phyloP scores from a whole-genome alignment of 1,284 basidiomycete species.

The Anthracocystis setariae region DNA sequence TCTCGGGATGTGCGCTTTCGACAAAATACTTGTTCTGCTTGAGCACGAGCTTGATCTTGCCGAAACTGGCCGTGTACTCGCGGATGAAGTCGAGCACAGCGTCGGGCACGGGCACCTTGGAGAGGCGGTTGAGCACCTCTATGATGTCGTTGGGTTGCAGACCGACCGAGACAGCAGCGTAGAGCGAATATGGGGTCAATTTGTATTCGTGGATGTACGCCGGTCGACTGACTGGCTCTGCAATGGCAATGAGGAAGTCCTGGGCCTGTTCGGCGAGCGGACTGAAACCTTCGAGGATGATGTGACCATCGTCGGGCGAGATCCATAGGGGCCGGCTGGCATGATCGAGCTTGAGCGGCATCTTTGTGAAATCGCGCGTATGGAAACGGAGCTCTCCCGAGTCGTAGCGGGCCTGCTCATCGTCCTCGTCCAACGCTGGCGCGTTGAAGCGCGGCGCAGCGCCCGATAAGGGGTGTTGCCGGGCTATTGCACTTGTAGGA shows the following conservation, averaged over 20 bases:
- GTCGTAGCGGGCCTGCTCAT: slow-evolving; percentile 37
- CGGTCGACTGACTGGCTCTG: slow-evolving; percentile 97
- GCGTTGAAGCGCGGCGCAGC: slow-evolving; percentile 44
- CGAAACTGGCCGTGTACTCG: slow-evolving; percentile 65
- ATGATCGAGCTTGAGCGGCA: slow-evolving; percentile 66
- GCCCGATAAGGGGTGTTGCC: slow-evolving; percentile 46
- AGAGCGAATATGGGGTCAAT: slow-evolving; percentile 95
- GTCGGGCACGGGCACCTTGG: slow-evolving; percentile 65
- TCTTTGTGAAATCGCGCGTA: slow-evolving; percentile 68
- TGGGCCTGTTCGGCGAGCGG: slow-evolving; percentile 97
- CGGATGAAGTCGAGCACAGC: slow-evolving; percentile 64
- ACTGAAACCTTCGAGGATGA: slow-evolving; percentile 67
- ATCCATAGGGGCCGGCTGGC: slow-evolving; percentile 65
- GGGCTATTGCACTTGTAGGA: slow-evolving; percentile 13
- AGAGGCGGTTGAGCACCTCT: slow-evolving; percentile 75
- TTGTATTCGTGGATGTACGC: slow-evolving; percentile 99
- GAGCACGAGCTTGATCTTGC: slow-evolving; percentile 67
- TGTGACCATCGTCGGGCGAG: slow-evolving; percentile 64
- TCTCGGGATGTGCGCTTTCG: slow-evolving; percentile 65
- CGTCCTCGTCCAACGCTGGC: slow-evolving; percentile 42
- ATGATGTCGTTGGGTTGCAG: slow-evolving; percentile 98
- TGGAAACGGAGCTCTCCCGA: slow-evolving; percentile 77
- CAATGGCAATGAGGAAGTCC: slow-evolving; percentile 97
- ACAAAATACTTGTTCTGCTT: slow-evolving; percentile 68
- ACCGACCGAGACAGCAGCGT: slow-evolving; percentile 98